phyloP scores from a whole-genome alignment of 257 asterid species.

The Anisodus tanguticus region DNA sequence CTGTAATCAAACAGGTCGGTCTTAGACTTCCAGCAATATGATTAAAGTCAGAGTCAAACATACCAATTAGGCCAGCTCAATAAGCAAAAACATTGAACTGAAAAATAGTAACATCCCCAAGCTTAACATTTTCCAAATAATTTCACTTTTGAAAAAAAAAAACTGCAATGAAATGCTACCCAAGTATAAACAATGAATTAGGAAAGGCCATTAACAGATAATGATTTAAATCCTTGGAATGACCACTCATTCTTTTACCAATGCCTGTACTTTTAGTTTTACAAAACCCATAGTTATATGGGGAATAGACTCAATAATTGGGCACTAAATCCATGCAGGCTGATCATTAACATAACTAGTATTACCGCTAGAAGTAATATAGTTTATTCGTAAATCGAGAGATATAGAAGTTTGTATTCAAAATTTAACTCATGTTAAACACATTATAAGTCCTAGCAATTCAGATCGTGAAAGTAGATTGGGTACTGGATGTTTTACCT shows the following conservation, averaged over 20 bases:
- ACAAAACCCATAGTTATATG: not conserved
- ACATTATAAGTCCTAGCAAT: not conserved
- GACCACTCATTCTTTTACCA: not conserved
- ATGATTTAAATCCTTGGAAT: not conserved
- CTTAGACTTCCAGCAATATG: not conserved
- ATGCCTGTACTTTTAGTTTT: not conserved
- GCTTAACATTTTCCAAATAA: not conserved
- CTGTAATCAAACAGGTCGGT: conserved; percentile 42
- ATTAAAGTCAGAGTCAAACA: not conserved
- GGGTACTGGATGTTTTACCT: conserved; percentile 47
- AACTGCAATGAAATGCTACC: not conserved
- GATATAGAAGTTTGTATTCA: not conserved
- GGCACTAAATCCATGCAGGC: not conserved
- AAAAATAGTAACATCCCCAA: not conserved
- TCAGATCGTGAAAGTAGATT: not conserved
- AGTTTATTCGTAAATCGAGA: not conserved
- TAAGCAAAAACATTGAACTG: not conserved
- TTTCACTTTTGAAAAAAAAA: no score
- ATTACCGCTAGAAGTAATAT: not conserved
- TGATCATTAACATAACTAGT: not conserved
- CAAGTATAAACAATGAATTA: no score
- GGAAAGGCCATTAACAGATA: not conserved
- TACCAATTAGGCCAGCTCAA: not conserved
- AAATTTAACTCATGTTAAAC: not conserved
- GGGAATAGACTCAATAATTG: not conserved